Base-by-base conservation (phyloP, 495 filamentous ascomycete species). In the Lepraria neglecta region DNA sequence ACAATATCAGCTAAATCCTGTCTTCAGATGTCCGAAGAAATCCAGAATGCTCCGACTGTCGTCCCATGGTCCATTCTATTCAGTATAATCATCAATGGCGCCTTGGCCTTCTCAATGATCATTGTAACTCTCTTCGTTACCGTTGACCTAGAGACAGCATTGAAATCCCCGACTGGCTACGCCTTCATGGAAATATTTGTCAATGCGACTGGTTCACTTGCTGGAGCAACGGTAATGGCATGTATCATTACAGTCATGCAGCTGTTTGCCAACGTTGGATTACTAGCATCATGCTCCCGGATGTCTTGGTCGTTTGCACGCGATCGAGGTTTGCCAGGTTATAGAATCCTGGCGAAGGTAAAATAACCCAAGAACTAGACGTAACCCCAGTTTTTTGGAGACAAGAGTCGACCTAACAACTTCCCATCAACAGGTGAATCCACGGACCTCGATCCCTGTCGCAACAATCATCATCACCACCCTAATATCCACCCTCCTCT, bases 21-120 rank as follows among this genome's bases (percentile, higher is more conserved):
- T n/a, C n/a, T n/a, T 24, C 28, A 82, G 73, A 81, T 82, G 78
- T 71, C 80, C 17, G 80, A 84, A 60, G 81, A 84, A 60, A 74
- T 82, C 45, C 63, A 73, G 6, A 74, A 76, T 57, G 77, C 80
- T 2, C 61, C 76, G 1, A 57, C 73, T 0, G 67, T 73, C 0
- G 72, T 84, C 1, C 80, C 80, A 1, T 70, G 67, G 3, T 72
- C 77, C 0, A 73, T 84, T 38, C 69, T 82, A 21, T 70, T 70
- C 14, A 77, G 73, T 17, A 69, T 75, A 1, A 24, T 76, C 11
- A 66, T 81, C 35, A 84, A 82, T 35, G 78, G 77, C 9, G 53
- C 67, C 1, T 59, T 80, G 3, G 79, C 75, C 3, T 80, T 81
- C 61, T 73, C 70, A 21, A 80, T 82, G 73, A 56, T 78, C 0